These are phyloP conservation scores for Calonectria multiphialidica DNA, from an alignment of 2,329 filamentous ascomycete species.

Conservation along the genomic window DNA sequence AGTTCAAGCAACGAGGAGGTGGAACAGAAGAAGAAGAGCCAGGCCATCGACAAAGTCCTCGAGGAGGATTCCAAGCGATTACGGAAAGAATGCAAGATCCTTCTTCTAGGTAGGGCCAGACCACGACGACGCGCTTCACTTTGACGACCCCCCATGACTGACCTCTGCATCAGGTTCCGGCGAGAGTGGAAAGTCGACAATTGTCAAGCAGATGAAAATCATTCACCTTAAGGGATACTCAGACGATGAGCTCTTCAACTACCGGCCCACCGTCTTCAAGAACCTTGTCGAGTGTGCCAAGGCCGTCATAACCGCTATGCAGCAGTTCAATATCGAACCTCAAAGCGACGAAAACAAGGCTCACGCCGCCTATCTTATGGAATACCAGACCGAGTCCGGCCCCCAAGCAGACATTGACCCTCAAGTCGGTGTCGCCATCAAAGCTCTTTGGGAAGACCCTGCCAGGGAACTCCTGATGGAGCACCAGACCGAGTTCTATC, in stretches of 20 bases:
- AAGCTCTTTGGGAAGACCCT: conserved; percentile 90
- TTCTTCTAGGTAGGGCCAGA: conserved; percentile 81
- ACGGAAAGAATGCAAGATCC: conserved; percentile 98
- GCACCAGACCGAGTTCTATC: conserved; percentile 96
- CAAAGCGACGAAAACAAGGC: conserved; percentile 78
- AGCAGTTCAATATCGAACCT: conserved; percentile 89
- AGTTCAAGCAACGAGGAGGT: conserved; percentile 88
- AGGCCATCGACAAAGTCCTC: conserved; percentile 92
- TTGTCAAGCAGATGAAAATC: conserved; percentile 99
- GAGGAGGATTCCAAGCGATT: conserved; percentile 95
- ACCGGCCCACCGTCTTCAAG: conserved; percentile 97
- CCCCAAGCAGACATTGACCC: conserved; percentile 87
- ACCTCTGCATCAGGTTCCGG: conserved; percentile 79
- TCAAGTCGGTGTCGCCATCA: conserved; percentile 85
- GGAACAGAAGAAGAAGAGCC: conserved; percentile 96
- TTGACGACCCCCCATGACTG: conserved; percentile 24
- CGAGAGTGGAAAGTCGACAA: conserved; percentile 98
- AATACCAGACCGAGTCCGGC: conserved; percentile 92
- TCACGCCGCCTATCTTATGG: conserved; percentile 82
- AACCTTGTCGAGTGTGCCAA: conserved; percentile 98
- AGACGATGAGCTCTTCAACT: conserved; percentile 91
- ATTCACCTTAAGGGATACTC: conserved; percentile 99
- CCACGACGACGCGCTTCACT: conserved; percentile 21
- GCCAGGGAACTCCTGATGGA: conserved; percentile 87
- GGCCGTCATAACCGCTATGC: conserved; percentile 90